Percentiles rank a stretch among this genome's conserved stretches.
phyloP scores from a whole-genome alignment of 306 rosid species.

The Lathyrus sativus region DNA sequence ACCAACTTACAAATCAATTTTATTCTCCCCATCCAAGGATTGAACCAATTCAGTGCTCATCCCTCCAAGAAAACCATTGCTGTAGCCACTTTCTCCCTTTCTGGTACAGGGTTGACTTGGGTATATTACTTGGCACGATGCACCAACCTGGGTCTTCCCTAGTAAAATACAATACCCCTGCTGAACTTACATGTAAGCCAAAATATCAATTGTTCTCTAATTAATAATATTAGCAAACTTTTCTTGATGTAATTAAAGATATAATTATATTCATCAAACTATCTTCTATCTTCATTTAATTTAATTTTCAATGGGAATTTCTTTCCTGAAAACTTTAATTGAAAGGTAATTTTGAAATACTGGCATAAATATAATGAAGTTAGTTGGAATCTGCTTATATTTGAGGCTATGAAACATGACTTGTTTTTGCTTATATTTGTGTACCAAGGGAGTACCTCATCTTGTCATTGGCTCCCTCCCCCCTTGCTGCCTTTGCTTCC shows the following conservation, averaged over 20 bases:
- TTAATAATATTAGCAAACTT: neutral
- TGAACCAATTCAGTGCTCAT: neutral
- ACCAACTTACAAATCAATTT: neutral
- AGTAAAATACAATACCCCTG: neutral
- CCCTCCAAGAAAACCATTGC: neutral
- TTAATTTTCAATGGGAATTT: neutral
- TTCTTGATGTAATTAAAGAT: neutral
- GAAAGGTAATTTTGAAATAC: neutral
- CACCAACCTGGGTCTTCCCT: conserved; percentile 1
- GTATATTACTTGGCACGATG: neutral
- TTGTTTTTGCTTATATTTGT: neutral
- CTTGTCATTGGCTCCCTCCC: too few species aligned
- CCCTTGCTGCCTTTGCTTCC: too few species aligned
- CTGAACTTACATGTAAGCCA: neutral
- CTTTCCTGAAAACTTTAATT: neutral
- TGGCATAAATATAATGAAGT: neutral
- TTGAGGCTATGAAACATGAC: neutral
- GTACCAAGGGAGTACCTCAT: neutral
- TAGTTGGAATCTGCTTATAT: neutral
- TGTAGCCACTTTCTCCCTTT: neutral
- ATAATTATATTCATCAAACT: neutral
- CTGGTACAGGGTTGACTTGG: neutral
- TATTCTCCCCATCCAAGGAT: neutral
- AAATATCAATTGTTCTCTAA: neutral
- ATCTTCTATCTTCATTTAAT: neutral